A percentile compares a stretch with the other conserved stretches of the same genome.
Evolutionary conservation across 164 flowering plant genomes (phyloP).

Genomic region (Vitis rupestris): DNA sequence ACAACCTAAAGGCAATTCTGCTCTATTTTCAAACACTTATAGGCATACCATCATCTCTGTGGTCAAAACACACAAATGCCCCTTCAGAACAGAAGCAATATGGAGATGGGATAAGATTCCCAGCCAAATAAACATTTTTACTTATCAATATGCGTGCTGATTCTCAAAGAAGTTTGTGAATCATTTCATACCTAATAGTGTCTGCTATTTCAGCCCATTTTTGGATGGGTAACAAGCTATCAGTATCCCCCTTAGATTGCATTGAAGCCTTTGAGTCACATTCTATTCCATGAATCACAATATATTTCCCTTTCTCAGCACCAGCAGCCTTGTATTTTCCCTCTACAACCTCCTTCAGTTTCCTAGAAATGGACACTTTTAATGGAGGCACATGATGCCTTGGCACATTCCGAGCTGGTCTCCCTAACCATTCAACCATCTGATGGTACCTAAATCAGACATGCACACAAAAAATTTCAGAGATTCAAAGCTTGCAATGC

Average conservation of each 20-base stretch:
- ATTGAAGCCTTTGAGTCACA: slow-evolving; percentile 82
- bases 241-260: slow-evolving; percentile 85
- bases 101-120: no score
- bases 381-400: slow-evolving; percentile 70
- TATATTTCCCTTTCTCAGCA: slow-evolving; percentile 65
- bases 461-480: background rate
- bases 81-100: no score
- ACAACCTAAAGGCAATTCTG: no score
- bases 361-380: slow-evolving; percentile 69
- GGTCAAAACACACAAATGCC: no score
- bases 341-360: slow-evolving; percentile 67
- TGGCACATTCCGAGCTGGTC: slow-evolving; percentile 64
- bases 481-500: background rate
- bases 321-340: slow-evolving; percentile 65
- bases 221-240: slow-evolving; percentile 76
- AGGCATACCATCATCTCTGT: no score
- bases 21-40: no score
- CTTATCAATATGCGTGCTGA: no score
- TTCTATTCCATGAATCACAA: slow-evolving; percentile 81
- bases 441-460: slow-evolving; percentile 60
- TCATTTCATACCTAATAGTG: slow-evolving; percentile 45
- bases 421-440: slow-evolving; percentile 82
- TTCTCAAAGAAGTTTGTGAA: no score
- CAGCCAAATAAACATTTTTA: no score
- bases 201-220: slow-evolving; percentile 70